Base-by-base conservation (phyloP, 192 early-diverging fungal species). In the Mortierella antarctica region DNA sequence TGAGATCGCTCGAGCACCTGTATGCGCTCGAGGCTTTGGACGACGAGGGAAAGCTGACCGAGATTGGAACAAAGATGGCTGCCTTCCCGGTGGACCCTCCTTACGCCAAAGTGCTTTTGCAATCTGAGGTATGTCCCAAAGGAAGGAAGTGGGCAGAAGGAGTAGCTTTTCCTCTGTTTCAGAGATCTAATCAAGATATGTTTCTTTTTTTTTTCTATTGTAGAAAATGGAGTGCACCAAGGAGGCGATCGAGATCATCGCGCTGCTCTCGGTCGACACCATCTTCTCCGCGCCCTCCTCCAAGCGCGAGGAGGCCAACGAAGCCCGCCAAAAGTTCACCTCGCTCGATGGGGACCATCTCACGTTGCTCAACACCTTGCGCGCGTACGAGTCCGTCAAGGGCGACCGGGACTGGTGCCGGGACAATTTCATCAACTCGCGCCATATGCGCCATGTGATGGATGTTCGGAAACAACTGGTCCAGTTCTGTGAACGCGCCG, bases 321-420 rank as follows among this genome's bases (percentile, higher is more conserved):
- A 91, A 13, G 93, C 94, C 15, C 93, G 93, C 60, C 85, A 89
- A 66, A 89, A 92, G 57, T 99, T 99, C 73, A 69, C 91, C 11
- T 93, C 89, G 46, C 87, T 88, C 41, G 94, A 97, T 46, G 98
- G 98, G 61, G 97, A 99, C 84, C 96, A 97, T 61, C 67, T 99
- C 31, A 99, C 98, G 2, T 88, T 94, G 12, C 76, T 97, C 52
- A 98, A 97, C 70, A 93, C 96, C 4, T 73, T 95, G 47, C 86
- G 89, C 15, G 93, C 89, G 6, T 98, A 94, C 74, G 84, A 86
- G 69, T 86, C 88, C 31, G 93, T 92, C 7, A 86, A 94, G 20
- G 95, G 94, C 13, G 93, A 97, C 66, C 67, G 82, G 4, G 88
- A 88, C 23, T 99, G 98, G 98, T 99, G 96, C 82, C 76, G 86